Percentiles rank a stretch among this genome's conserved stretches.
These are phyloP conservation scores for Magnolia officinalis DNA, from an alignment of 164 flowering plant genomes.

Conservation along the genomic window DNA sequence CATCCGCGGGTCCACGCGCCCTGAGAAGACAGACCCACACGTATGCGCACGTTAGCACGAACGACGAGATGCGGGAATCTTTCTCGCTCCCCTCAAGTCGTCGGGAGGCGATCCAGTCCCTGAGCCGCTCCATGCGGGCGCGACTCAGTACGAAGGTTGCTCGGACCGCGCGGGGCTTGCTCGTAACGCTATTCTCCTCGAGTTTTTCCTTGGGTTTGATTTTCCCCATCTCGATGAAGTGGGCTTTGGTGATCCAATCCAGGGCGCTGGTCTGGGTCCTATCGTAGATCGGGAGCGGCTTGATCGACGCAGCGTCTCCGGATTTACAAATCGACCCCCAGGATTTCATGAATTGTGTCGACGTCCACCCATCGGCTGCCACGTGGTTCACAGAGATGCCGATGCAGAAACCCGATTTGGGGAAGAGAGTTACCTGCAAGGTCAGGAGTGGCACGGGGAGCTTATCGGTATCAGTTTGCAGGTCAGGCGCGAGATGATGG, in stretches of 20 bases:
- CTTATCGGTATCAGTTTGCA: neutral
- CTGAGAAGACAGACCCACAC: conserved; percentile 39
- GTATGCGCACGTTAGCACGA: conserved; percentile 16
- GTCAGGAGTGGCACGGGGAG: neutral
- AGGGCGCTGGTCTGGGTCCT: neutral
- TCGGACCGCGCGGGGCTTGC: neutral
- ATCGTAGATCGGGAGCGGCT: conserved; percentile 1
- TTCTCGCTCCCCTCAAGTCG: neutral
- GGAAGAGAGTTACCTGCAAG: conserved; percentile 13
- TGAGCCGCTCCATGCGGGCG: conserved; percentile 6
- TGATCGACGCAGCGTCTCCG: neutral
- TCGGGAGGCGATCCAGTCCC: neutral
- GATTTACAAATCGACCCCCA: conserved; percentile 15
- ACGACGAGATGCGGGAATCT: conserved; percentile 8
- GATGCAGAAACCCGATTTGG: conserved; percentile 12
- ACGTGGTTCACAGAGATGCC: conserved; percentile 7
- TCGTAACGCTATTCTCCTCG: too few species aligned
- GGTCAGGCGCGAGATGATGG: neutral
- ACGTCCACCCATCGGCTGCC: conserved; percentile 8
- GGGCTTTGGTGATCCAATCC: neutral
- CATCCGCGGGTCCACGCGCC: neutral
- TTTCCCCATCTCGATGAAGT: neutral
- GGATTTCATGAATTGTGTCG: conserved; percentile 12
- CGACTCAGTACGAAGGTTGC: conserved; percentile 9
- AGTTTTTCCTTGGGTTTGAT: neutral